A percentile compares a stretch with the other conserved stretches of the same genome.
Evolutionary conservation across 352 stramenopile genomes (phyloP).

Genomic region (Phytophthora hybrid): DNA sequence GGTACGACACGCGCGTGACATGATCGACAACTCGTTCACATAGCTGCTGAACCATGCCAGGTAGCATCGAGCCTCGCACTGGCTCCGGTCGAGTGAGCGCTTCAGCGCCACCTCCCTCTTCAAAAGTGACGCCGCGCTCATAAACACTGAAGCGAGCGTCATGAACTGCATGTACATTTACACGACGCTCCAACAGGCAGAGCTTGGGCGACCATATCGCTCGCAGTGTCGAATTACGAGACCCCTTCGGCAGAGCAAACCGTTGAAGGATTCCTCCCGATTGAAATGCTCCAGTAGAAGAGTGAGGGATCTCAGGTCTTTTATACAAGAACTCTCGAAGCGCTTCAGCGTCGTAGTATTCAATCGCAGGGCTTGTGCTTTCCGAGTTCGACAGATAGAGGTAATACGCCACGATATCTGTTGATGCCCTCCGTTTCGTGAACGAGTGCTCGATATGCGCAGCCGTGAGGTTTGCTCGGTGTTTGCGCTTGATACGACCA

Average conservation of each 20-base stretch:
- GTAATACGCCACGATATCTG: constrained; percentile 94
- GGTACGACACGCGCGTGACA: constrained; percentile 92
- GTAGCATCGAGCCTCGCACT: constrained; percentile 91
- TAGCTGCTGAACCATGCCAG: constrained; percentile 90
- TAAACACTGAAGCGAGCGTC: constrained; percentile 94
- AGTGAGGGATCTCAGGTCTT: constrained; percentile 75
- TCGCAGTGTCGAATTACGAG: constrained; percentile 89
- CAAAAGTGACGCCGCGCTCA: constrained; percentile 95
- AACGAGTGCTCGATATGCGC: constrained; percentile 95
- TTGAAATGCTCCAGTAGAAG: constrained; percentile 23
- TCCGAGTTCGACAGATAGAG: constrained; percentile 58
- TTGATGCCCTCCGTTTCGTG: constrained; percentile 79
- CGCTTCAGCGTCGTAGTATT: constrained; percentile 92
- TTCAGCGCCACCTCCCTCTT: constrained; percentile 84
- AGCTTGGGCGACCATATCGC: constrained; percentile 96
- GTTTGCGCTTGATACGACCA: constrained; percentile 92
- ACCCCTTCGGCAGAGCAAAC: constrained; percentile 95
- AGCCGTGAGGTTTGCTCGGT: constrained; percentile 92
- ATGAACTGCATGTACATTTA: constrained; percentile 92
- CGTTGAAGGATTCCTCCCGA: constrained; percentile 94
- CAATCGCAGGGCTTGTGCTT: constrained; percentile 74
- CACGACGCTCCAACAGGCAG: constrained; percentile 92
- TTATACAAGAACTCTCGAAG: constrained; percentile 95
- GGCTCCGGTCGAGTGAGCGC: constrained; percentile 87
- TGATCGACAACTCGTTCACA: constrained; percentile 95